A percentile compares a stretch with the other conserved stretches of the same genome.
Evolutionary conservation across 306 rosid genomes (phyloP).

Genomic region (Cucumis hystrix): DNA sequence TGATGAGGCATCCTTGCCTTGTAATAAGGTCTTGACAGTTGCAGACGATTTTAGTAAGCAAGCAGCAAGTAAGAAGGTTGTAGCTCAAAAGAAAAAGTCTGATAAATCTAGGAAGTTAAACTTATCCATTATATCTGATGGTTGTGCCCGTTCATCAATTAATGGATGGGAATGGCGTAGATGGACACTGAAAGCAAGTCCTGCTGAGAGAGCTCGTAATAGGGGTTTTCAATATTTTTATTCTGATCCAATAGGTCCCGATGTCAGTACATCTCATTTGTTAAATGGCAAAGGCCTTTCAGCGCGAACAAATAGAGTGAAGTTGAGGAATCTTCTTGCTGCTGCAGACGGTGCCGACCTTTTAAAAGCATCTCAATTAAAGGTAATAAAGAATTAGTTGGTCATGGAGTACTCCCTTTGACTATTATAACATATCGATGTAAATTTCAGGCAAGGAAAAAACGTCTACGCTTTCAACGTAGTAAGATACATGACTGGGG

Average conservation of each 20-base stretch:
- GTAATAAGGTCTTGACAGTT: slow-evolving; percentile 46
- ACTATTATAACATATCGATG: slow-evolving; percentile 7
- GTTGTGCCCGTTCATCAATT: slow-evolving; percentile 80
- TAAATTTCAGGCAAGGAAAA: slow-evolving; percentile 72
- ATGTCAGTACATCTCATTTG: slow-evolving; percentile 39
- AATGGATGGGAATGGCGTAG: slow-evolving; percentile 92
- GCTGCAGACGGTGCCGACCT: slow-evolving; percentile 97
- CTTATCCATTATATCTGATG: slow-evolving; percentile 62
- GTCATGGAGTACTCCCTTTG: slow-evolving; percentile 4
- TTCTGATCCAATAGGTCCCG: slow-evolving; percentile 27
- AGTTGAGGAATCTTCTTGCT: slow-evolving; percentile 87
- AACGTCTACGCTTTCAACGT: slow-evolving; percentile 65
- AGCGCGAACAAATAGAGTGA: slow-evolving; percentile 93
- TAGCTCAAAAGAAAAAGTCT: slow-evolving; percentile 22
- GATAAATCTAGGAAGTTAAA: slow-evolving; percentile 34
- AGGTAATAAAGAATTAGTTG: slow-evolving; percentile 36
- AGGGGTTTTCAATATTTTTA: slow-evolving; percentile 42
- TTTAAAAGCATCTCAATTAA: slow-evolving; percentile 82
- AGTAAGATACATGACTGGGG: slow-evolving; percentile 99
- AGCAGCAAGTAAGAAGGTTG: slow-evolving; percentile 30
- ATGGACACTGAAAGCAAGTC: slow-evolving; percentile 75
- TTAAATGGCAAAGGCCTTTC: slow-evolving; percentile 82
- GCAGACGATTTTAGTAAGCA: slow-evolving; percentile 26
- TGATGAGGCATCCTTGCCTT: slow-evolving; percentile 21
- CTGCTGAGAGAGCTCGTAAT: slow-evolving; percentile 59